Percentiles rank a stretch among this genome's conserved stretches.
Conservation (phyloP, 2,329 filamentous ascomycete genomes). For the Sclerotinia sclerotiorum region DNA sequence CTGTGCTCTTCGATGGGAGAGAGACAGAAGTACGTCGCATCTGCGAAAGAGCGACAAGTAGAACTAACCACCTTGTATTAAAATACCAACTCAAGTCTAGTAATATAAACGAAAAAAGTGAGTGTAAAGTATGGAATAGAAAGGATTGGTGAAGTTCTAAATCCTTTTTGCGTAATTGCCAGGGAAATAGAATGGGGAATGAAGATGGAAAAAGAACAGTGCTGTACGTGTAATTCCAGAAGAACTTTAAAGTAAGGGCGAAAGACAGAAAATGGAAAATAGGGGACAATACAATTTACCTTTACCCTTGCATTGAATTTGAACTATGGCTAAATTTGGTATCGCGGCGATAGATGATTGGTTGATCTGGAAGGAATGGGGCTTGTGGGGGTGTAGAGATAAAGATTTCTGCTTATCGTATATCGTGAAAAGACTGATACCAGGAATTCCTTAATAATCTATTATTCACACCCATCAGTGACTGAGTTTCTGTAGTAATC, state of each 20-base stretch:
- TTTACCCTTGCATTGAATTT: conserved; percentile 12
- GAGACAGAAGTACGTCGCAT: conserved; percentile 68
- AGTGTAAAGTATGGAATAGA: conserved; percentile 19
- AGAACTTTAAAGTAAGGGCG: conserved; percentile 4
- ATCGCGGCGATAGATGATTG: neutral
- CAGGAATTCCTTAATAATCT: neutral
- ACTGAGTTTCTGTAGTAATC: neutral
- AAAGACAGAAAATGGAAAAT: conserved; percentile 29
- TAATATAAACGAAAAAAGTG: conserved; percentile 20
- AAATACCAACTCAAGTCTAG: conserved; percentile 2
- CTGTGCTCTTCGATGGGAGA: conserved; percentile 59
- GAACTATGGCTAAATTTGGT: neutral
- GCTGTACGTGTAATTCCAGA: neutral
- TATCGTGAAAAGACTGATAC: neutral
- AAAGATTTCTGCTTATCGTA: conserved; percentile 4
- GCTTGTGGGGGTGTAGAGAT: conserved; percentile 1
- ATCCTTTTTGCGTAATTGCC: neutral
- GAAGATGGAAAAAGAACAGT: neutral
- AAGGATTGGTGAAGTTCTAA: conserved; percentile 18
- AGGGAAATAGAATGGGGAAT: neutral
- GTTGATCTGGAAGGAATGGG: neutral
- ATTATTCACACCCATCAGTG: neutral
- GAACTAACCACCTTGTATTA: conserved; percentile 20
- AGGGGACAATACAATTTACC: conserved; percentile 6
- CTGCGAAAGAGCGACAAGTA: conserved; percentile 33